These are phyloP conservation scores for Fragilariopsis cylindrus DNA, from an alignment of 108 stramenopile species.

Conservation along the genomic window DNA sequence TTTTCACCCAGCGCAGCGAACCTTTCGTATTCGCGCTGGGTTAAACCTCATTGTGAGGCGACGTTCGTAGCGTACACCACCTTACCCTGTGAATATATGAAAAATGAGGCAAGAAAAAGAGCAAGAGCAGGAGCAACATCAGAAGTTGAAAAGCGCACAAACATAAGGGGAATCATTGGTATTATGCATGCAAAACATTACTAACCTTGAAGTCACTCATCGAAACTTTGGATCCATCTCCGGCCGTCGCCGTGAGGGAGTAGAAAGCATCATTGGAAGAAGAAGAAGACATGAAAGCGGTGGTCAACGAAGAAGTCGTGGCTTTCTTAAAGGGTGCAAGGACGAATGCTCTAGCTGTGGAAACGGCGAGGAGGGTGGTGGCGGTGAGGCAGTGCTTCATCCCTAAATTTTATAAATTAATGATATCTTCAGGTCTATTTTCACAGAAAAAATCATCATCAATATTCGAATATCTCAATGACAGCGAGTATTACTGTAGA, in stretches of 20 bases:
- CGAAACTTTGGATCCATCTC: slow-evolving; percentile 24
- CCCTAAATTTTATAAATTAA: too few relatives aligned
- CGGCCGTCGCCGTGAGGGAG: slow-evolving; percentile 15
- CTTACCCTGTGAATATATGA: slow-evolving; percentile 10
- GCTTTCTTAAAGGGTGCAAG: too few relatives aligned
- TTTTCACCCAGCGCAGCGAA: slow-evolving; percentile 52
- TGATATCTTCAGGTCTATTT: too few relatives aligned
- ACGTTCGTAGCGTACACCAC: slow-evolving; percentile 47
- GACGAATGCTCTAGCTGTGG: too few relatives aligned
- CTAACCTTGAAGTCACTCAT: slow-evolving; percentile 27
- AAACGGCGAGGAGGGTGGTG: too few relatives aligned
- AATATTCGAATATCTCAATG: too few relatives aligned
- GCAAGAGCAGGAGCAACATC: slow-evolving; percentile 1
- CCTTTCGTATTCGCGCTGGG: slow-evolving; percentile 52
- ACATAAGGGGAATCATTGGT: neutral
- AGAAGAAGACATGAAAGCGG: too few relatives aligned
- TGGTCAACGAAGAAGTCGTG: too few relatives aligned
- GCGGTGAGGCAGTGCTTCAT: too few relatives aligned
- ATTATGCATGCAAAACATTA: neutral
- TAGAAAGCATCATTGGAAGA: slow-evolving; percentile 11
- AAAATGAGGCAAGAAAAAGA: slow-evolving; percentile 6
- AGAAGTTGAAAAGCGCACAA: neutral
- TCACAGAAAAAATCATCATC: too few relatives aligned
- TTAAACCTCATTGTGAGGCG: slow-evolving; percentile 45
- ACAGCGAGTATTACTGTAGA: too few relatives aligned